Conservation (phyloP, 139 green algal genomes). For the Klebsormidium nitens region DNA sequence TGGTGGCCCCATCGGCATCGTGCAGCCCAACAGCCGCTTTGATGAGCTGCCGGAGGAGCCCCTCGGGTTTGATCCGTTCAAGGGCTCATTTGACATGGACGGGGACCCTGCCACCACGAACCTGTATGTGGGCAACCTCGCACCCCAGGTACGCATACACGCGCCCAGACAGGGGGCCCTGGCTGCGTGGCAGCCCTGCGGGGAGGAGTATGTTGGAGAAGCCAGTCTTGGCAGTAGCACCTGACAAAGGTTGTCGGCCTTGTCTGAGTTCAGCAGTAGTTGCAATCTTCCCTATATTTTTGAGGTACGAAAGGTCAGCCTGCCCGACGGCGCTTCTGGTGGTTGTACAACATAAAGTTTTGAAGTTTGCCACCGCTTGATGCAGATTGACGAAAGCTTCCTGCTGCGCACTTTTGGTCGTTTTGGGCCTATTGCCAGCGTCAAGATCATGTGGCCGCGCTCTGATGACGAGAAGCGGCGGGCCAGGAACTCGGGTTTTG, state of each 20-base stretch:
- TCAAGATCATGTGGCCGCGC: constrained; percentile 98
- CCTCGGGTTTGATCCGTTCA: not conserved
- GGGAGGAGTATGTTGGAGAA: not conserved
- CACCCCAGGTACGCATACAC: constrained; percentile 48
- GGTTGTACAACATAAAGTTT: no score
- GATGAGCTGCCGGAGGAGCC: constrained; percentile 44
- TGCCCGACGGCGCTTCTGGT: no score
- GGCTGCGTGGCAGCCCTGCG: not conserved
- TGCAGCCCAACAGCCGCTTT: constrained; percentile 9
- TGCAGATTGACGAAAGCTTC: constrained; percentile 67
- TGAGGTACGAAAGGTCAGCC: no score
- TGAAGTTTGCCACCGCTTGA: no score
- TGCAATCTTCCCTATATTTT: no score
- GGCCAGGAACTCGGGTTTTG: constrained; percentile 88
- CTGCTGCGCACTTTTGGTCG: constrained; percentile 80
- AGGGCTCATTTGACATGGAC: constrained; percentile 11
- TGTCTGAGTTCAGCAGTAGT: no score
- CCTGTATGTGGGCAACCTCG: constrained; percentile 86
- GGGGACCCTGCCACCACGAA: constrained; percentile 81
- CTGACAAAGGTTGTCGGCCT: no score
- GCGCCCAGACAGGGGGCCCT: not conserved
- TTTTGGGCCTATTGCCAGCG: constrained; percentile 82
- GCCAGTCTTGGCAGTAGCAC: no score
- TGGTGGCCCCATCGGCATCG: no score
- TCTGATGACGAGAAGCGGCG: constrained; percentile 82